Conservation (phyloP, 2,329 filamentous ascomycete genomes). For the Massarina eburnea region DNA sequence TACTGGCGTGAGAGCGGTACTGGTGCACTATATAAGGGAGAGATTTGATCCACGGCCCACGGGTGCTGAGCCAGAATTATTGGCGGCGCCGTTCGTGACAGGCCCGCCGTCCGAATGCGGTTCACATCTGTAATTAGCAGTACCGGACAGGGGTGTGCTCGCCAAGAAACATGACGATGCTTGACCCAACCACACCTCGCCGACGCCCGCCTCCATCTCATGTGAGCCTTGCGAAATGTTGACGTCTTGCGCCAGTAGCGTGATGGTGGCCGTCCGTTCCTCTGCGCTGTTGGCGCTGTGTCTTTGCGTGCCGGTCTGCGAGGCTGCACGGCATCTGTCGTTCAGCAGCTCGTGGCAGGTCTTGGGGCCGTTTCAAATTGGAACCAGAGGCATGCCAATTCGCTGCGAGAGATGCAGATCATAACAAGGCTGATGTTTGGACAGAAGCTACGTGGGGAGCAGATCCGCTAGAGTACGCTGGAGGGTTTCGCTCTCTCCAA, state of each 20-base stretch:
- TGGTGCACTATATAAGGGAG: conserved; percentile 2
- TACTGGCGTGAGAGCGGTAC: not conserved
- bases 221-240: not conserved
- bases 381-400: conserved; percentile 55
- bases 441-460: conserved; percentile 61
- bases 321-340: conserved; percentile 24
- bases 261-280: not conserved
- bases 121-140: conserved; percentile 14
- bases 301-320: conserved; percentile 14
- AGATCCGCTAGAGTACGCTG: conserved; percentile 57
- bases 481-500: conserved; percentile 54
- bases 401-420: not conserved
- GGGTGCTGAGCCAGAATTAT: conserved; percentile 17
- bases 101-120: conserved; percentile 26
- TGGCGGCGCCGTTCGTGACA: conserved; percentile 21
- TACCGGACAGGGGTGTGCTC: conserved; percentile 13
- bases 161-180: conserved; percentile 3
- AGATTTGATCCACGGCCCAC: conserved; percentile 15
- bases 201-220: conserved; percentile 10
- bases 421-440: conserved; percentile 11
- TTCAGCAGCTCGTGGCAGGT: conserved; percentile 52
- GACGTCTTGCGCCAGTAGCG: not conserved
- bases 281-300: not conserved
- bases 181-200: conserved; percentile 17
- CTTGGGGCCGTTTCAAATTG: conserved; percentile 60